Evolutionary conservation across 1,284 basidiomycete species (phyloP).

Genomic region (Trametes hirsuta): DNA sequence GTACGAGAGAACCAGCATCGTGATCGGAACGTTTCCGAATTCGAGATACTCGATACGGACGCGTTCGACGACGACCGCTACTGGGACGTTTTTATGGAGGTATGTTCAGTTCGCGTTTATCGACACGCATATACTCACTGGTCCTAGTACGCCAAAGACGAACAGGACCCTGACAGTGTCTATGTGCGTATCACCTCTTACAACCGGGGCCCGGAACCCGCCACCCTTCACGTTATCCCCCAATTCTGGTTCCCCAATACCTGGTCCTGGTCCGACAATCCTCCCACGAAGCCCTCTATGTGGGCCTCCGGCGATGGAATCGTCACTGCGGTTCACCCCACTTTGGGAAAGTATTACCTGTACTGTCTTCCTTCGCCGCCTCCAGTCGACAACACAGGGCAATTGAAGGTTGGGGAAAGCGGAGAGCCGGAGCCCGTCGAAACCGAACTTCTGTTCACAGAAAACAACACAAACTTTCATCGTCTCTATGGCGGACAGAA

Average conservation of each 20-base stretch:
- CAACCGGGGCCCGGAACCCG: conserved; percentile 94
- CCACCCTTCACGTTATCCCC: conserved; percentile 94
- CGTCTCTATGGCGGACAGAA: conserved; percentile 91
- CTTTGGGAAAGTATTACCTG: conserved; percentile 76
- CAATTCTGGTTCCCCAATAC: conserved; percentile 98
- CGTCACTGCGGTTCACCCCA: conserved; percentile 76
- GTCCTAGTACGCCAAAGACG: conserved; percentile 93
- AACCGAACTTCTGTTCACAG: conserved; percentile 89
- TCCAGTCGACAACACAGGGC: conserved; percentile 73
- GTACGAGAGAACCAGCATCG: conserved; percentile 85
- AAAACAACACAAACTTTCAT: conserved; percentile 96
- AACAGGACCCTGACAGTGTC: conserved; percentile 85
- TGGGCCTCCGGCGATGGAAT: conserved; percentile 62
- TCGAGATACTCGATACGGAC: conserved; percentile 92
- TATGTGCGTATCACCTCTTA: conserved; percentile 96
- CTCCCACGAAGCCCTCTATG: conserved; percentile 79
- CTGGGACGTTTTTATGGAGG: conserved; percentile 98
- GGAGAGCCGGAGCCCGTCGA: conserved; percentile 71
- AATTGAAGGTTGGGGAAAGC: conserved; percentile 51
- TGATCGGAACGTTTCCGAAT: conserved; percentile 87
- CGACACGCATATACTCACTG: conserved; percentile 21
- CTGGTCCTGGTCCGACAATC: conserved; percentile 93
- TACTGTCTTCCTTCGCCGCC: conserved; percentile 94
- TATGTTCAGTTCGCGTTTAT: conserved; percentile 38
- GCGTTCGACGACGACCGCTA: conserved; percentile 92